Evolutionary conservation across 805 yeast genomes (phyloP).

Genomic region (Candida insectorum): DNA sequence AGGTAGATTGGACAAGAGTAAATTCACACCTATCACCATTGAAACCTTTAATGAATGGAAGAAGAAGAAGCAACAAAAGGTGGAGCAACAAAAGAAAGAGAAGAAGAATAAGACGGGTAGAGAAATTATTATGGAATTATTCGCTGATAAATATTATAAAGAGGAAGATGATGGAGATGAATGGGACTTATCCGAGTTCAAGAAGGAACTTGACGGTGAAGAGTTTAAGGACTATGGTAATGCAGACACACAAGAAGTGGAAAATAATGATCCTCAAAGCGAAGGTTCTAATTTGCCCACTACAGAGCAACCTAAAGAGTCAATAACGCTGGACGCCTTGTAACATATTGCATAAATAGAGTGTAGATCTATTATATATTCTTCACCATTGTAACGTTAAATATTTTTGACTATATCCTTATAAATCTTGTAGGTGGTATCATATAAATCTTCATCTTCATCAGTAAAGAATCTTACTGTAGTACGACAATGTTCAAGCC

Average conservation of each 20-base stretch:
- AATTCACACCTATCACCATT: constrained; percentile 81
- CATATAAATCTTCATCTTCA: constrained; percentile 32
- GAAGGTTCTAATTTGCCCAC: too few species aligned
- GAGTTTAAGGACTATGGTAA: constrained; percentile 73
- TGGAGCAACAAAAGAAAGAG: constrained; percentile 37
- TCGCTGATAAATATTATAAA: constrained; percentile 50
- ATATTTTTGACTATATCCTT: constrained; percentile 7
- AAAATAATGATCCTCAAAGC: background rate
- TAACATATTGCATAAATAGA: too few species aligned
- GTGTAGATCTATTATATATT: too few species aligned
- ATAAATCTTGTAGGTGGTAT: constrained; percentile 13
- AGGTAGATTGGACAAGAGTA: constrained; percentile 68
- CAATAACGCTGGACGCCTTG: too few species aligned
- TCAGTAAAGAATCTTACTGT: constrained; percentile 31
- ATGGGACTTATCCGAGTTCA: constrained; percentile 57
- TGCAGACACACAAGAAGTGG: constrained; percentile 3
- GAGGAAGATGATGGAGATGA: constrained; percentile 51
- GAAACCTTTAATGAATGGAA: constrained; percentile 86
- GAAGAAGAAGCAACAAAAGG: constrained; percentile 58
- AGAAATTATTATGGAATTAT: constrained; percentile 63
- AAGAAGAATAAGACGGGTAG: constrained; percentile 57
- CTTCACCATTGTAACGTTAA: too few species aligned
- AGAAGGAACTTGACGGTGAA: constrained; percentile 48
- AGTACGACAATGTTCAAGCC: constrained; percentile 25
- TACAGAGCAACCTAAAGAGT: too few species aligned